Conservation (phyloP, 805 yeast species). For the Teunomyces kruisii region DNA sequence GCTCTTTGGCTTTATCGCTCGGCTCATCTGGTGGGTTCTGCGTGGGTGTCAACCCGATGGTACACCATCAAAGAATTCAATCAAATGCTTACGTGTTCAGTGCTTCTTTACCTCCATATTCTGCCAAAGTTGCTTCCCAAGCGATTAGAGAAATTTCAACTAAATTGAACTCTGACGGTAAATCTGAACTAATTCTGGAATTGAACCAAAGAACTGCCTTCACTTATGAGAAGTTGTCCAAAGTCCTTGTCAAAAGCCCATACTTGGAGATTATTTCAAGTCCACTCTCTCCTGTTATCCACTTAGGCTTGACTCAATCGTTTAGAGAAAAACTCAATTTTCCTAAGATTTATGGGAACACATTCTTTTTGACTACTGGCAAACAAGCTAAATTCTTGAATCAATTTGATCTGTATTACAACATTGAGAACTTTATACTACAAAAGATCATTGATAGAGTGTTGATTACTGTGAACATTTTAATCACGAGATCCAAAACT, state of each 20-base stretch:
- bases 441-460: conserved; percentile 64
- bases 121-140: conserved; percentile 64
- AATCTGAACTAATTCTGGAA: conserved; percentile 27
- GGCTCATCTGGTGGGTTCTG: conserved; percentile 94
- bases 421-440: conserved; percentile 58
- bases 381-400: conserved; percentile 43
- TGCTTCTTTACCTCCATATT: conserved; percentile 91
- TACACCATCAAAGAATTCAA: conserved; percentile 88
- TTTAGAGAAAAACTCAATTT: conserved; percentile 45
- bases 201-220: conserved; percentile 33
- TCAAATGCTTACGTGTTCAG: conserved; percentile 90
- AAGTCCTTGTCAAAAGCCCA: conserved; percentile 32
- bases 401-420: conserved; percentile 42
- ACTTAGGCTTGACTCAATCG: conserved; percentile 55
- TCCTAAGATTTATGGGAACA: conserved; percentile 52
- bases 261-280: conserved; percentile 56
- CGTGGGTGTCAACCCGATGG: conserved; percentile 79
- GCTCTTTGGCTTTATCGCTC: conserved; percentile 78
- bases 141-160: conserved; percentile 50
- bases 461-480: conserved; percentile 50
- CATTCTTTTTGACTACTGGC: conserved; percentile 42
- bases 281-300: conserved; percentile 64
- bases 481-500: conserved; percentile 63
- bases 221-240: conserved; percentile 42
- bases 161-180: conserved; percentile 27